Base-by-base conservation (phyloP, 768 basidiomycete species). In the Pleurotus giganteus region DNA sequence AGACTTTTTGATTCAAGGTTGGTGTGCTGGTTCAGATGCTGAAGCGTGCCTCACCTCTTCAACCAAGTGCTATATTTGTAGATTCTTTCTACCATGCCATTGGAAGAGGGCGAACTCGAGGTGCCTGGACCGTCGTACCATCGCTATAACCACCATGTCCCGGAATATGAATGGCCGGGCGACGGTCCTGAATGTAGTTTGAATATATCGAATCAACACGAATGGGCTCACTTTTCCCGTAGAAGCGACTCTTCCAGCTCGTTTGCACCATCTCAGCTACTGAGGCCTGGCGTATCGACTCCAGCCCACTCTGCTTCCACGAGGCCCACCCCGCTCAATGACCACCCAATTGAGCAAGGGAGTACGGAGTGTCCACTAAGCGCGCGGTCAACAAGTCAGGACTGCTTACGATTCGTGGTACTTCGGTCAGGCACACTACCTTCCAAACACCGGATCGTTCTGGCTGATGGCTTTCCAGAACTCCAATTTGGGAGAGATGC, bases 401-500 rank as follows among this genome's bases (percentile, higher is more conserved):
- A 69, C 32, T 65, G 68, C 24, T 68, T 78, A 55, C 80, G 88
- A 54, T 74, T 91, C 29, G 70, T 86, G 47, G 78, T 71, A 13
- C 68, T 76, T 46, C 72, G 69, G n/a, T 77, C 88, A 31, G 84
- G 82, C 12, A 76, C 89, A 45, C 69, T 92, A 37, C 81, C 89
- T 47, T 74, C 70, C 32, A 72, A 69, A 59, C 71, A 76, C 47
- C 73, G 60, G 53, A 47, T 81, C 43, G 76, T 68, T 17, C 64
- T 76, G 26, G 57, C 55, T 21, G 77, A 79, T 59, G 70, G 79
- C 3, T 82, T 83, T 61, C 69, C 76, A 8, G 85, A 90, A 65
- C 73, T 85, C 3, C 85, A 91, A 61, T 74, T 94, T 55, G 91
- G 91, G 13, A 77, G 91, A 31, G 91, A 94, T 65, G 66, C 76